Base-by-base conservation (phyloP, 1,139 yeast species). In the Pneumocystis sp. region DNA sequence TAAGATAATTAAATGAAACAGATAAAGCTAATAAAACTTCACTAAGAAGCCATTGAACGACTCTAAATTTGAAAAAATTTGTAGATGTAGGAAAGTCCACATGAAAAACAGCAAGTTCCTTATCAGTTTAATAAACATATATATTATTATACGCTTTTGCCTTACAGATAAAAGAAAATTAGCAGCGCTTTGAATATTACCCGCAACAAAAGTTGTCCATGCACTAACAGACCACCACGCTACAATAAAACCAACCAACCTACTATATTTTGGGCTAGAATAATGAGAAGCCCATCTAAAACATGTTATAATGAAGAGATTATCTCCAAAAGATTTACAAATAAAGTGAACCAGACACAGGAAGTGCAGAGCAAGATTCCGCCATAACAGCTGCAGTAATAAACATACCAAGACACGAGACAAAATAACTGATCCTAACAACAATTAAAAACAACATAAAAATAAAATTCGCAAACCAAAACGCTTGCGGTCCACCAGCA, bases 291-390 rank as follows among this genome's bases (percentile, higher is more conserved):
- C 74, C 74, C 74, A 72, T n/a, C 61, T 59, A 59, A 39, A 21
- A 59, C 15, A 50, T 37, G 10, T 50, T 25, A 50, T 8, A 50
- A 59, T 12, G 1, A 3, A 25, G 21, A 10, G 10, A 25, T 39
- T 21, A 10, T 5, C 19, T 21, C 17, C 6, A 5, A 10, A 5
- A 59, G 3, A 15, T 15, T 59, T 42, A 59, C 61, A 72, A 66
- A 64, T 72, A 72, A 62, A 72, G 70, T 19, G 74, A 72, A 1
- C 74, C 74, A n/a, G 74, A 72, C n/a, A 73, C 73, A 15, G 74
- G 74, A n/a, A 72, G 66, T 19, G 73, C 70, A 15, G 74, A 72
- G 62, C 73, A 72, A 21, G 71, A 67, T 63, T 72, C 74, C 29
- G 74, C 73, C 59, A 72, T 65, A 6, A 70, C 71, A 7, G 72